Base-by-base conservation (phyloP, 495 filamentous ascomycete genomes). In the Annulohypoxylon nitens region DNA sequence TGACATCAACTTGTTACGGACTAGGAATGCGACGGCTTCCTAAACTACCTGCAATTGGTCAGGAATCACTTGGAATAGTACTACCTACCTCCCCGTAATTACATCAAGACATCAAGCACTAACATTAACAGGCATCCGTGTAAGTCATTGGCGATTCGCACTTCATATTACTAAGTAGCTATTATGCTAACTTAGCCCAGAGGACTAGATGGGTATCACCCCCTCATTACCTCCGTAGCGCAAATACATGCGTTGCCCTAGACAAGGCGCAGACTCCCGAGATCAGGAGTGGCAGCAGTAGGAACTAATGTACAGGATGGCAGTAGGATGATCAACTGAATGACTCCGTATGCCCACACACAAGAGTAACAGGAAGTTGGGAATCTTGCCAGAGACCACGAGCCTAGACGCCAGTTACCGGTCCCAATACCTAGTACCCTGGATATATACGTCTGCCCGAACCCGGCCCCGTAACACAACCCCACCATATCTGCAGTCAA, bases 141-240 rank as follows among this genome's bases (percentile, higher is more conserved):
- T 10, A 11, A 41, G 9, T 26, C 43, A 64, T 62, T 74, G 20
- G 48, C 43, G 16, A 63, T 62, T 63, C 62, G 63, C 67, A 63
- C 71, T 74, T 74, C 43, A 20, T 67, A 70, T 74, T 74, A 70
- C 71, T 66, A 74, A 69, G 67, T 45, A 70, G 71, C 71, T 64
- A 66, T 30, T 55, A 61, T 67, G 71, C 71, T 48, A 67, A 16
- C 62, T 60, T 67, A 74, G 67, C 41, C 62, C 63, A 74, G 71
- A 50, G 71, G 41, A 16, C 34, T 7, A 8, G 61, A 34, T n/a
- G 59, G 71, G 67, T 74, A 70, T 70, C 58, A 70, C 39, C 71
- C 25, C 30, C 4, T 43, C 4, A 16, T 45, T 58, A 34, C 6
- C 67, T 30, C 67, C 62, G 37, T 62, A 74, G 71, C 59, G 59